Percentiles rank a stretch among this genome's conserved stretches.
Evolutionary conservation across 2,329 filamentous ascomycete species (phyloP).

Genomic region (Aquanectria penicillioides): DNA sequence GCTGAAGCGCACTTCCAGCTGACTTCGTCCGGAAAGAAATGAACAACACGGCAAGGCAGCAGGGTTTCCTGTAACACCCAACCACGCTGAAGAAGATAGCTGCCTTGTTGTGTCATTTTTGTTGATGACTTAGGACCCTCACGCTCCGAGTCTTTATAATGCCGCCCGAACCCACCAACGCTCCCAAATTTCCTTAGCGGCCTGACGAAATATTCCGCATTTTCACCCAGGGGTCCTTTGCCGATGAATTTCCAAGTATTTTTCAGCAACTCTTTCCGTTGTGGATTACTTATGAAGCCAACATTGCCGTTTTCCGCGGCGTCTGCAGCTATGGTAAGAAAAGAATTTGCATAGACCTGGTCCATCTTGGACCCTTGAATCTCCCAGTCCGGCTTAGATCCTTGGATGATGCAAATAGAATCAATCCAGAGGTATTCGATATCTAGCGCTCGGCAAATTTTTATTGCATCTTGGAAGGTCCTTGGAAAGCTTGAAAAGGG

Average conservation of each 20-base stretch:
- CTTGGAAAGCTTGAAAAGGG: conserved; percentile 10
- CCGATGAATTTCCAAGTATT: neutral
- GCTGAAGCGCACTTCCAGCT: neutral
- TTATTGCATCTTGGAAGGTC: conserved; percentile 27
- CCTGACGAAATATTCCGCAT: neutral
- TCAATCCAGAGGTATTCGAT: conserved; percentile 28
- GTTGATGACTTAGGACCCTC: neutral
- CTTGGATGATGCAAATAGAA: conserved; percentile 29
- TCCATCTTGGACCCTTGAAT: conserved; percentile 24
- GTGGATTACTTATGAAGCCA: conserved; percentile 2
- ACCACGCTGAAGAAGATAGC: neutral
- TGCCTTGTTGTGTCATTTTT: neutral
- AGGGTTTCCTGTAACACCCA: conserved; percentile 1
- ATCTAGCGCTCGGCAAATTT: conserved; percentile 1
- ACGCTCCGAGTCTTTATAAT: neutral
- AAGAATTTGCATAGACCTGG: conserved; percentile 24
- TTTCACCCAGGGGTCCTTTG: neutral
- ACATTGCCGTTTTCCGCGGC: conserved; percentile 14
- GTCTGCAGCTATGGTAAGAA: conserved; percentile 18
- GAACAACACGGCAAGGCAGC: neutral
- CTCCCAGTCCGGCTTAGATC: conserved; percentile 22
- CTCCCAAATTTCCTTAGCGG: conserved; percentile 1
- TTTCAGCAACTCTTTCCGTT: neutral
- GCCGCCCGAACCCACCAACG: neutral
- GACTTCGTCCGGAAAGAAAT: conserved; percentile 5